Evolutionary conservation across 495 filamentous ascomycete genomes (phyloP).

Genomic region (Ascodesmis nigricans): DNA sequence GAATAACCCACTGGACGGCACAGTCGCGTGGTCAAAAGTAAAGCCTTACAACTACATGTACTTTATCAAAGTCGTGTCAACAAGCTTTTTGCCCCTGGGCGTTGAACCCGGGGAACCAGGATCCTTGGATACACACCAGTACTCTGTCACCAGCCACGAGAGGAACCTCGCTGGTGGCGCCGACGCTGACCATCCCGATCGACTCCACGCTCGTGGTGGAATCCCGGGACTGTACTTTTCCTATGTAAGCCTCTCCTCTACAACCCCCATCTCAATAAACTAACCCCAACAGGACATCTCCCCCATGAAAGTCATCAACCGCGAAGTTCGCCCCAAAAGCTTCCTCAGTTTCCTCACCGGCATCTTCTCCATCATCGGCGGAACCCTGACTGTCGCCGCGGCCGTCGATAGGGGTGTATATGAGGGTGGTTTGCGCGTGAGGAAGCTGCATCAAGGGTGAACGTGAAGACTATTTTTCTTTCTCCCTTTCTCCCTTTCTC

Average conservation of each 20-base stretch:
- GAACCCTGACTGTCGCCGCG: constrained; percentile 86
- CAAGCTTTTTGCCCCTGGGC: constrained; percentile 66
- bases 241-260: constrained; percentile 38
- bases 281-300: constrained; percentile 62
- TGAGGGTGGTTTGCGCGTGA: constrained; percentile 60
- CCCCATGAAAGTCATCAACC: constrained; percentile 98
- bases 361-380: constrained; percentile 82
- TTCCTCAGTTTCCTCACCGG: constrained; percentile 83
- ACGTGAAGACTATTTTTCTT: background rate
- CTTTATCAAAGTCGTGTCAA: constrained; percentile 94
- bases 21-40: constrained; percentile 53
- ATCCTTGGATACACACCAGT: constrained; percentile 80
- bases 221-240: constrained; percentile 98
- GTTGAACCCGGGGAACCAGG: constrained; percentile 31
- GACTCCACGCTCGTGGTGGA: constrained; percentile 66
- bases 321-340: constrained; percentile 66
- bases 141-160: constrained; percentile 88
- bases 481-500: background rate
- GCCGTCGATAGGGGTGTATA: constrained; percentile 81
- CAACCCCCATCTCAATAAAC: background rate
- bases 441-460: constrained; percentile 48
- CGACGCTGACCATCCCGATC: constrained; percentile 65
- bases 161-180: constrained; percentile 61
- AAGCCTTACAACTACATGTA: constrained; percentile 94
- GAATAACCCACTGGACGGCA: constrained; percentile 66